Base-by-base conservation (phyloP, 2,329 filamentous ascomycete species). In the Arthrobotrys entomopaga region DNA sequence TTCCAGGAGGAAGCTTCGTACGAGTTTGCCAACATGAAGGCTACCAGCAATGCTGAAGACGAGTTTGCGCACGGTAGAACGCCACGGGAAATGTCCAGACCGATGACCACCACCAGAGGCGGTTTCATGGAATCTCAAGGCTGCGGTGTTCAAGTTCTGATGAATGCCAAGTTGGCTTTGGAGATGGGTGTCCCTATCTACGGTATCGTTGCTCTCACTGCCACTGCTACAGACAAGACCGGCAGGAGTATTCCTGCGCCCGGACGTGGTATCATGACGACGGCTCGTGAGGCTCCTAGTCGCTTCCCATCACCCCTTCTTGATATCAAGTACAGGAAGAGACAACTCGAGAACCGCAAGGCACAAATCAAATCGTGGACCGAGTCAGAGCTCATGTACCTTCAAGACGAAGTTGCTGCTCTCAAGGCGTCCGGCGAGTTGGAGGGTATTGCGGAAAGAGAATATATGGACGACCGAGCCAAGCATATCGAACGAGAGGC, bases 91-190 rank as follows among this genome's bases (percentile, higher is more conserved):
- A 99, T 99, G 95, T 99, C 96, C 34, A 90, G 95, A 76, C 95
- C 95, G 3, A 96, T 93, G 3, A 99, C 95, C 50, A 99, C 95
- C 2, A 99, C 95, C 76, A 88, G 95, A 83, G 95, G 93, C 79
- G 95, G 95, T 59, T 99, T 99, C 86, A 98, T 99, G 95, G 95
- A 99, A 84, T 97, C 96, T 2, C 95, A 99, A 83, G 95, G 95
- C 81, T 96, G 93, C 80, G 95, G 96, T 90, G 90, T 99, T 82
- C 95, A 99, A 84, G 87, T 99, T 80, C 94, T 99, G 83, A 99
- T 99, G 95, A 96, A 92, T 77, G 95, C 94, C 65, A 91, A 91
- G 84, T 89, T 99, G 77, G 95, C 95, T 49, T 85, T 99, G 64
- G 95, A 99, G 77, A 99, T 99, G 95, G 95, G 95, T 82, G 92